phyloP scores from a whole-genome alignment of 208 protist species.

The Herpetomonas samuelpessoai region DNA sequence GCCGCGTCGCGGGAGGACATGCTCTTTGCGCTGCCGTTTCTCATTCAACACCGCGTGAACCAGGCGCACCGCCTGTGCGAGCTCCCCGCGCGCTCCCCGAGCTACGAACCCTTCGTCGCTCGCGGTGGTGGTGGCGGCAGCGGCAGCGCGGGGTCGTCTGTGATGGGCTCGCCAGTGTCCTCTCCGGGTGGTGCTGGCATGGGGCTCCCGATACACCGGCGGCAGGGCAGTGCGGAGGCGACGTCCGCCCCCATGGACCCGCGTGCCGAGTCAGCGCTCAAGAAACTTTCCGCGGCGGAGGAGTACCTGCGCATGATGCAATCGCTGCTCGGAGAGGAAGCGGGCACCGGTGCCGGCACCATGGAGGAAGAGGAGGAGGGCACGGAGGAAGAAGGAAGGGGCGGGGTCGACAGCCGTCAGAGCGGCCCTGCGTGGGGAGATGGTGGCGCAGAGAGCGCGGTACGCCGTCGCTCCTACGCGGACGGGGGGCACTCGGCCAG shows the following conservation, averaged over 20 bases:
- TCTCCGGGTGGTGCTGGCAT: not conserved
- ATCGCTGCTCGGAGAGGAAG: not conserved
- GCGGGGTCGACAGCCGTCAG: too few relatives aligned
- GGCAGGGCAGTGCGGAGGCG: not conserved
- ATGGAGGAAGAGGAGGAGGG: not conserved
- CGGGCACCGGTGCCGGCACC: too few relatives aligned
- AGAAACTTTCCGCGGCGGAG: slow-evolving; percentile 16
- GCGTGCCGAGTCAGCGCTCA: slow-evolving; percentile 24
- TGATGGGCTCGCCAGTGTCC: not conserved
- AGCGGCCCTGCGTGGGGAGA: too few relatives aligned
- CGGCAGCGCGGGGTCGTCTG: not conserved
- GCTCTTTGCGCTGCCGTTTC: slow-evolving; percentile 58
- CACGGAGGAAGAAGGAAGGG: too few relatives aligned
- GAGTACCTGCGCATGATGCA: slow-evolving; percentile 17
- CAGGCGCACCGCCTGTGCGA: slow-evolving; percentile 50
- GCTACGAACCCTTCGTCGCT: slow-evolving; percentile 35
- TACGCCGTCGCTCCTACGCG: not conserved
- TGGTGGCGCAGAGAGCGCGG: too few relatives aligned
- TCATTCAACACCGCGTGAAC: slow-evolving; percentile 60
- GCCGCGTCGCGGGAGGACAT: slow-evolving; percentile 42
- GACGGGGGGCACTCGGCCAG: not conserved
- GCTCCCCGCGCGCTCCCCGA: slow-evolving; percentile 41
- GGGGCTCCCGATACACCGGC: not conserved
- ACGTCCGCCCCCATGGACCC: slow-evolving; percentile 5
- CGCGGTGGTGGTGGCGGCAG: slow-evolving; percentile 3